Percentiles rank a stretch among this genome's conserved stretches.
Conservation (phyloP, 768 basidiomycete genomes). For the Amanita rimosa region DNA sequence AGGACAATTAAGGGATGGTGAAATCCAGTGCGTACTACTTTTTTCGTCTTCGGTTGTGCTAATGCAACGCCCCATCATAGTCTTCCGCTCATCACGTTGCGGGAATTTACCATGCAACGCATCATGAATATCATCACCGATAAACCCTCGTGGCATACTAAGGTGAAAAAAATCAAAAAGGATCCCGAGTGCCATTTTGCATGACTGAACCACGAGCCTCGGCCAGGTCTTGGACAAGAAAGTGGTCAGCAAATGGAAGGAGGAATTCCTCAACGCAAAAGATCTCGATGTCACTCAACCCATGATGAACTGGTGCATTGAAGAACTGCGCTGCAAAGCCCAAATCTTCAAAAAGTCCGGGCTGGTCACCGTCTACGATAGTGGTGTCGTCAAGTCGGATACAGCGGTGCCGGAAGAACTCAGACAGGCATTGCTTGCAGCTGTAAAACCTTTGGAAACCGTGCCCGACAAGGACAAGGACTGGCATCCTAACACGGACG, state of each 20-base stretch:
- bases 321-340: constrained; percentile 13
- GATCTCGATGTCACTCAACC: constrained; percentile 7
- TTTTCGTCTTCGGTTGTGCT: too few relatives aligned
- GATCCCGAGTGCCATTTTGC: background rate
- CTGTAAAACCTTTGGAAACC: background rate
- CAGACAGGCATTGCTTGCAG: background rate
- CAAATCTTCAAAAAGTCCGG: constrained; percentile 7
- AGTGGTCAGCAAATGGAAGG: constrained; percentile 4
- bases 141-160: constrained; percentile 21
- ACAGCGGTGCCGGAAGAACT: constrained; percentile 12
- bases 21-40: too few relatives aligned
- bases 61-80: too few relatives aligned
- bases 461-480: background rate
- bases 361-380: constrained; percentile 3
- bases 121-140: constrained; percentile 25
- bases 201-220: background rate
- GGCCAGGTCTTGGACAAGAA: background rate
- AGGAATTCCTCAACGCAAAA: background rate
- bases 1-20: too few relatives aligned
- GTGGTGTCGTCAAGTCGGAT: constrained; percentile 19
- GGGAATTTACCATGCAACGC: constrained; percentile 22
- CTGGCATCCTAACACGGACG: constrained; percentile 4
- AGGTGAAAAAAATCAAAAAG: constrained; percentile 13
- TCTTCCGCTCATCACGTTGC: constrained; percentile 14
- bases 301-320: constrained; percentile 13